Conservation (phyloP, 1,139 yeast species). For the Pichia cactophila region DNA sequence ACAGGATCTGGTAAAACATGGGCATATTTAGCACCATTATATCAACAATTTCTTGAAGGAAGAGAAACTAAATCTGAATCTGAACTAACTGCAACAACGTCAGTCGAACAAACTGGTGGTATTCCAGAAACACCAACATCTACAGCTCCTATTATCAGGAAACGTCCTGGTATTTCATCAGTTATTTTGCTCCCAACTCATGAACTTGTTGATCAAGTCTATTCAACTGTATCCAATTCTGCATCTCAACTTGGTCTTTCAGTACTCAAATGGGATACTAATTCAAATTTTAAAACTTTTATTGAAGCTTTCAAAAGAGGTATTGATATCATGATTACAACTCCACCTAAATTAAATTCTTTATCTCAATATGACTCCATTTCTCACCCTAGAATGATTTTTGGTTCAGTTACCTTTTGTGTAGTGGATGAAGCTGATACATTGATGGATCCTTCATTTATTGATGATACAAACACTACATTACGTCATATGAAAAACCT, state of each 20-base stretch:
- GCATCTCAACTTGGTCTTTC: slow-evolving; percentile 36
- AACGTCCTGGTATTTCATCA: slow-evolving; percentile 45
- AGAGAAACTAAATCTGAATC: slow-evolving; percentile 1
- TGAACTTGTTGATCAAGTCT: slow-evolving; percentile 80
- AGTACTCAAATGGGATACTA: slow-evolving; percentile 48
- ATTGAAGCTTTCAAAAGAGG: slow-evolving; percentile 42
- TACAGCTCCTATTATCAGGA: slow-evolving; percentile 11
- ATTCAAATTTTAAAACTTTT: slow-evolving; percentile 35
- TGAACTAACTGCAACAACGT: not conserved
- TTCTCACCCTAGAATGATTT: slow-evolving; percentile 22
- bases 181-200: slow-evolving; percentile 81
- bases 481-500: slow-evolving; percentile 48
- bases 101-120: not conserved
- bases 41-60: slow-evolving; percentile 50
- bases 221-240: slow-evolving; percentile 40
- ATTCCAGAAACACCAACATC: not conserved
- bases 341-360: slow-evolving; percentile 59
- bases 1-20: slow-evolving; percentile 96
- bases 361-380: slow-evolving; percentile 26
- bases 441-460: slow-evolving; percentile 76
- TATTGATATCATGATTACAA: slow-evolving; percentile 73
- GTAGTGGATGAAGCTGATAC: slow-evolving; percentile 97
- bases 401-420: slow-evolving; percentile 41
- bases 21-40: slow-evolving; percentile 73
- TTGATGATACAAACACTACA: slow-evolving; percentile 55